Evolutionary conservation across 1,284 basidiomycete genomes (phyloP).

Genomic region (Cystobasidiaceae sp.): DNA sequence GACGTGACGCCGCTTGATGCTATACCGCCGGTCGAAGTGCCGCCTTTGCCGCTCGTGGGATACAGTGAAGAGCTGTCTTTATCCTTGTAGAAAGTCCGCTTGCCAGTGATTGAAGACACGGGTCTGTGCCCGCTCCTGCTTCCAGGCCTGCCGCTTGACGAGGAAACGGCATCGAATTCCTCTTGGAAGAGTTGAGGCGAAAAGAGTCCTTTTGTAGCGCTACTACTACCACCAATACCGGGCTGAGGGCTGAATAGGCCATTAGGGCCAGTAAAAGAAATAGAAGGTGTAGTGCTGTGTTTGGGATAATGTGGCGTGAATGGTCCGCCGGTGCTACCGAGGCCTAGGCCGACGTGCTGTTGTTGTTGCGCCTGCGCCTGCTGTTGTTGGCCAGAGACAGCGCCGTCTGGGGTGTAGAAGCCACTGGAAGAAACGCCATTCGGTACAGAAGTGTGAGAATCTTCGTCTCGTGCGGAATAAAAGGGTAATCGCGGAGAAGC

Average conservation of each 20-base stretch:
- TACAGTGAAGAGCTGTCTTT: slow-evolving; percentile 8
- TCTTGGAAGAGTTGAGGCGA: not conserved
- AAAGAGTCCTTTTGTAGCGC: not conserved
- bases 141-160: not conserved
- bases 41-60: not conserved
- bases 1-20: not conserved
- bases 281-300: not conserved
- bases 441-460: not conserved
- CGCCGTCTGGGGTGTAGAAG: no score
- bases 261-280: slow-evolving; percentile 14
- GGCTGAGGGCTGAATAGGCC: not conserved
- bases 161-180: not conserved
- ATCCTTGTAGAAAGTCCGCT: slow-evolving; percentile 17
- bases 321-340: not conserved
- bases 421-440: no score
- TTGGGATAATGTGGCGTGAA: slow-evolving; percentile 4
- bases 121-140: not conserved
- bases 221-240: no score
- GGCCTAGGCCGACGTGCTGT: no score
- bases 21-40: not conserved
- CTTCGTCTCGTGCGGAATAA: not conserved
- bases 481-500: slow-evolving; percentile 15
- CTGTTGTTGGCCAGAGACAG: no score
- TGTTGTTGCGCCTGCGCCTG: no score
- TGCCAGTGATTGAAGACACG: not conserved